Percentiles rank a stretch among this genome's conserved stretches.
Evolutionary conservation across 2,329 filamentous ascomycete genomes (phyloP).

Genomic region (Blumeria hordei): DNA sequence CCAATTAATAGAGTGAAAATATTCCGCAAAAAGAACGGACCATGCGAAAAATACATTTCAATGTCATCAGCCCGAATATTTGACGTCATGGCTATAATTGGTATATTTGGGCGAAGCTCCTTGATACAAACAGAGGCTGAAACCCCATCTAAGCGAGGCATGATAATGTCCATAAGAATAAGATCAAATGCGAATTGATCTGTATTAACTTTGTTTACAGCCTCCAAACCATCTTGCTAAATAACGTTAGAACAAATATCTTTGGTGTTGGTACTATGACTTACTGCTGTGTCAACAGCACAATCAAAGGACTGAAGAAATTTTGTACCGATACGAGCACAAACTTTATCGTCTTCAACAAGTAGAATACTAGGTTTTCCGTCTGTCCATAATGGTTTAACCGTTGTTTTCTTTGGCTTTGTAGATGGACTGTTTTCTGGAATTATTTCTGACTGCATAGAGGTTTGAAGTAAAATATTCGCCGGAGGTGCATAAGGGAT

Average conservation of each 20-base stretch:
- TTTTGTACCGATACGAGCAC: constrained; percentile 41
- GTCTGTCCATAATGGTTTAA: constrained; percentile 29
- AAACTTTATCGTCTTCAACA: constrained; percentile 60
- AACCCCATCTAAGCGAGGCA: constrained; percentile 88
- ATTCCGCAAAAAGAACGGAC: constrained; percentile 25
- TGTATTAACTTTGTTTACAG: constrained; percentile 58
- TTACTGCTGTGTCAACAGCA: constrained; percentile 40
- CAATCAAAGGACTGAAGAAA: constrained; percentile 42
- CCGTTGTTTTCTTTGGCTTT: constrained; percentile 17
- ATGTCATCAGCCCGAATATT: constrained; percentile 95
- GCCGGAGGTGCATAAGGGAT: constrained; percentile 65
- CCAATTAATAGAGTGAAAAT: constrained; percentile 10
- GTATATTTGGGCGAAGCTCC: constrained; percentile 57
- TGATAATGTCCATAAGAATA: constrained; percentile 86
- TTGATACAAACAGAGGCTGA: constrained; percentile 85
- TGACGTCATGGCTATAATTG: constrained; percentile 95
- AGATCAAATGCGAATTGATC: constrained; percentile 29
- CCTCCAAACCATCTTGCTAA: constrained; percentile 68
- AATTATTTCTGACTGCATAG: constrained; percentile 21
- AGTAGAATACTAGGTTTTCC: constrained; percentile 61
- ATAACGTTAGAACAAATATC: constrained; percentile 8
- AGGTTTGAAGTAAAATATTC: constrained; percentile 24
- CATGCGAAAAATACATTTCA: constrained; percentile 89
- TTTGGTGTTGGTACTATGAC: constrained; percentile 12
- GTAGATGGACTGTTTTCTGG: constrained; percentile 15